Conservation (phyloP, 2,329 filamentous ascomycete genomes). For the Penicillium vulpinum region DNA sequence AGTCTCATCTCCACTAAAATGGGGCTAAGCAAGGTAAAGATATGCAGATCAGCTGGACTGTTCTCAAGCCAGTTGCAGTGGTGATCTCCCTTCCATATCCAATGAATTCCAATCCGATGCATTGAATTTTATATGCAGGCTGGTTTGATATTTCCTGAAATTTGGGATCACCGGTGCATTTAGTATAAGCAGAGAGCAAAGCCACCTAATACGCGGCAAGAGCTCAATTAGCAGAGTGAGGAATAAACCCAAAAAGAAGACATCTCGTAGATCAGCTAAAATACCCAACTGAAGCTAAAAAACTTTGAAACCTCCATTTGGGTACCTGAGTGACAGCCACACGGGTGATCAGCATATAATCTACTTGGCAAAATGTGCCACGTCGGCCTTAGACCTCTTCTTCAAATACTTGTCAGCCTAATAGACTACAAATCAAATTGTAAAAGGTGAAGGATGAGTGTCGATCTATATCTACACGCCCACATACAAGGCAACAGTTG, state of each 20-base stretch:
- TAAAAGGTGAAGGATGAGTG: background rate
- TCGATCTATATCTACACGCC: background rate
- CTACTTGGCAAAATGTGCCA: conserved; percentile 3
- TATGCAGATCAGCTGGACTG: background rate
- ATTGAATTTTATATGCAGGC: background rate
- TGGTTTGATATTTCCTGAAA: background rate
- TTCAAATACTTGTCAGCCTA: background rate
- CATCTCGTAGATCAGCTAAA: background rate
- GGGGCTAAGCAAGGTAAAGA: background rate
- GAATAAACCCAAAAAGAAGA: background rate
- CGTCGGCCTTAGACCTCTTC: background rate
- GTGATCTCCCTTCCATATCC: background rate
- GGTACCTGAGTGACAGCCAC: background rate
- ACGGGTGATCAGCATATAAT: background rate
- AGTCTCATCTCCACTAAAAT: background rate
- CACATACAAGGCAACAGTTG: background rate
- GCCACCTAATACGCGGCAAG: background rate
- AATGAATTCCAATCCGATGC: background rate
- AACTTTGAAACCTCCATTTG: too few relatives aligned
- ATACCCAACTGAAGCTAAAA: background rate
- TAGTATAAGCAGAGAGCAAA: background rate
- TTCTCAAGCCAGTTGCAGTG: background rate
- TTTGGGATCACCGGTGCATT: background rate
- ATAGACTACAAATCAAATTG: background rate
- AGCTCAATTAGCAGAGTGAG: too few relatives aligned